Base-by-base conservation (phyloP, 2,329 filamentous ascomycete genomes). In the Xylaria arbuscula region DNA sequence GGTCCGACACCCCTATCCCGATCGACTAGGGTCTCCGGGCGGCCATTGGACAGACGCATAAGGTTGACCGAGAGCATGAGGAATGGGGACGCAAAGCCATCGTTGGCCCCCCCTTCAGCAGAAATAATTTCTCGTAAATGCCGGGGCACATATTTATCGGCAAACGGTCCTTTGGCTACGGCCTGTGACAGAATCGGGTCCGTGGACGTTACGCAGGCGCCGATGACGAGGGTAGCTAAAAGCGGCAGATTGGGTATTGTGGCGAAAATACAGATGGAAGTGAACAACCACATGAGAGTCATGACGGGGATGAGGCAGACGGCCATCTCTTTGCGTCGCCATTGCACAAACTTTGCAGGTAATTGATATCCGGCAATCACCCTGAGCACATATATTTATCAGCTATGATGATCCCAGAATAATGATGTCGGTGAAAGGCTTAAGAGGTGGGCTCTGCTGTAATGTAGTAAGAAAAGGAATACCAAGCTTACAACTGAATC, bases 121-220 rank as follows among this genome's bases (percentile, higher is more conserved):
- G 87, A 89, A 22, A 90, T 89, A 65, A 90, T 86, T 70, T 90
- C 87, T 34, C 88, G 83, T 3, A 90, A 79, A 2, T 84, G 81
- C 1, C 87, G 83, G 10, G 84, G 81, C 2, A 90, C 87, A 66
- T 85, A 90, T 67, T 88, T 89, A 72, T 90, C 88, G 0, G 88
- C 83, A 71, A 90, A 89, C 0, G 87, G 85, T 0, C 87, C 87
- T 74, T 90, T 90, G 19, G 88, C 88, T 17, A 90, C 83, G 32
- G 87, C 86, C 72, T 89, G 87, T 0, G 87, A 89, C 5, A 90
- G 79, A n/a, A 90, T 82, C 0, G 88, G 88, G 68, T 90, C 88
- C 0, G 88, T 90, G 64, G 84, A 88, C 2, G 88, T 89, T 11
- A 89, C 87, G 59, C 86, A 89, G 0, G 88, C 87, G 2, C 83